Evolutionary conservation across 2,329 filamentous ascomycete genomes (phyloP).

Genomic region (Apiospora arundinis): DNA sequence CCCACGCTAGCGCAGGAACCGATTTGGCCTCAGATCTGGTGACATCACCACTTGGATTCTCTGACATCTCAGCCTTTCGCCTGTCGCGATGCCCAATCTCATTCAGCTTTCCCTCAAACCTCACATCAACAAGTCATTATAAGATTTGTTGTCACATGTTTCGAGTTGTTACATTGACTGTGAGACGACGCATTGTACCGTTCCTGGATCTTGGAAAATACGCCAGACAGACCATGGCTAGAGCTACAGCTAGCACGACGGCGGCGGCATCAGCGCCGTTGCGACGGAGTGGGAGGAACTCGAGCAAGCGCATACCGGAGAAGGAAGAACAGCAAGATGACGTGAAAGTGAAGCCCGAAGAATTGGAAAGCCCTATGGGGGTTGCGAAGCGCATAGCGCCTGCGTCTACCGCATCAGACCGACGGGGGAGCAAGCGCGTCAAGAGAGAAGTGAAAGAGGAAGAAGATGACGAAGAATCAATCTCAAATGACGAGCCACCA

Average conservation of each 20-base stretch:
- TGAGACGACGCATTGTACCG: background rate
- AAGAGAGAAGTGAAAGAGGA: constrained; percentile 25
- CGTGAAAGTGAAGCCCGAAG: background rate
- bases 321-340: constrained; percentile 18
- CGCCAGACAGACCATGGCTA: constrained; percentile 21
- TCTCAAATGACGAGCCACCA: background rate
- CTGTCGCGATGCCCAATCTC: background rate
- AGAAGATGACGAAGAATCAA: constrained; percentile 21
- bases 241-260: constrained; percentile 21
- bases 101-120: background rate
- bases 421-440: constrained; percentile 27
- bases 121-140: too few relatives aligned
- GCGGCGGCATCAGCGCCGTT: background rate
- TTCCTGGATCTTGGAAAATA: background rate
- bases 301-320: background rate
- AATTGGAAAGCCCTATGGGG: background rate
- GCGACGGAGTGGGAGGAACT: constrained; percentile 25
- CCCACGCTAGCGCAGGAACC: constrained; percentile 26
- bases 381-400: constrained; percentile 17
- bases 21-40: constrained; percentile 18
- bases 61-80: background rate
- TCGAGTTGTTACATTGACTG: background rate
- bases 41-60: constrained; percentile 20
- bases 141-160: background rate
- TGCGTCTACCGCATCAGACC: constrained; percentile 1